phyloP scores from a whole-genome alignment of 176 grass and related monocot species.

The Eragrostis nindensis region DNA sequence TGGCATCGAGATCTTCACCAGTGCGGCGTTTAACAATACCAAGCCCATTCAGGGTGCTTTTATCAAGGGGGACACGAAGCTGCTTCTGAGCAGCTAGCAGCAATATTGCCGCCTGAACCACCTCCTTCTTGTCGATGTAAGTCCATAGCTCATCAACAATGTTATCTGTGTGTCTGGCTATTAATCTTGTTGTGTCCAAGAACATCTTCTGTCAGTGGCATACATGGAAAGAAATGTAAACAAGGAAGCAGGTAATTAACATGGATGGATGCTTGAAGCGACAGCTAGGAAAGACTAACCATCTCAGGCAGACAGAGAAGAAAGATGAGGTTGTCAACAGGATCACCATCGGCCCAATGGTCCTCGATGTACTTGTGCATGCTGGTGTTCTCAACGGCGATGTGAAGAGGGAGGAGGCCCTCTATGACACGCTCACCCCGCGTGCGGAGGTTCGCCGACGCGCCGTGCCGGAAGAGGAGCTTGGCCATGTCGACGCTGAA shows the following conservation, averaged over 20 bases:
- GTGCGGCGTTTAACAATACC: neutral
- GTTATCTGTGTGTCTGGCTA: neutral
- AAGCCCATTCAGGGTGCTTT: neutral
- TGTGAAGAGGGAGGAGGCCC: neutral
- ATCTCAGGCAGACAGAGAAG: neutral
- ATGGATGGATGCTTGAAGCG: neutral
- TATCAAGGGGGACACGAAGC: neutral
- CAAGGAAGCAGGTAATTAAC: neutral
- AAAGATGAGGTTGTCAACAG: neutral
- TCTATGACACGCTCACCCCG: neutral
- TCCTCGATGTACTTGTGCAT: neutral
- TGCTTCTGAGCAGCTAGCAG: slow-evolving; percentile 18
- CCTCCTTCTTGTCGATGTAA: neutral
- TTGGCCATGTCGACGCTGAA: too few relatives aligned
- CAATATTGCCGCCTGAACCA: slow-evolving; percentile 6
- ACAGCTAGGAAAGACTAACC: neutral
- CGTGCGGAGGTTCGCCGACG: neutral
- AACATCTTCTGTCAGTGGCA: neutral
- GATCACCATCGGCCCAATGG: neutral
- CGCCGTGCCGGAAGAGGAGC: too few relatives aligned
- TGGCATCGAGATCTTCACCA: neutral
- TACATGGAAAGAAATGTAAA: neutral
- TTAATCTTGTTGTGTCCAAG: slow-evolving; percentile 27
- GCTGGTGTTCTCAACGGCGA: neutral
- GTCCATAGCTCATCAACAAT: neutral